Evolutionary conservation across 2,329 filamentous ascomycete genomes (phyloP).

Genomic region (Aspergillus unguis): DNA sequence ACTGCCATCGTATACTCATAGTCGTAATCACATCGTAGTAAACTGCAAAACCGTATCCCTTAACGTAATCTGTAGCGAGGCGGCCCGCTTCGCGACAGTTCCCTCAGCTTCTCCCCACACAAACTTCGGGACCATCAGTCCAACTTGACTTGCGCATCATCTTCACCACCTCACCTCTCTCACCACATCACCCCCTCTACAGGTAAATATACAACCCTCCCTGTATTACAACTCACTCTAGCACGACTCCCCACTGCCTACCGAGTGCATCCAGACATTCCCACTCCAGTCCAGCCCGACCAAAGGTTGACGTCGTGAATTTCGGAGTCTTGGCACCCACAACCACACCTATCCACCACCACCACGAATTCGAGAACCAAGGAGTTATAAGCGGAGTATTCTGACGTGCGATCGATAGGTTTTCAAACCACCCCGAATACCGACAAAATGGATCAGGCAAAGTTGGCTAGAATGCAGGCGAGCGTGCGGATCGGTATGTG

Average conservation of each 20-base stretch:
- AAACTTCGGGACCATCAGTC: slow-evolving; percentile 14
- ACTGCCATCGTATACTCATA: not conserved
- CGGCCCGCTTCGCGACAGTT: slow-evolving; percentile 14
- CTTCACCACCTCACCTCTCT: slow-evolving; percentile 11
- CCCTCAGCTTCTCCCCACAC: slow-evolving; percentile 15
- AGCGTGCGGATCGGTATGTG: slow-evolving; percentile 69
- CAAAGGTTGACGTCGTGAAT: slow-evolving; percentile 12
- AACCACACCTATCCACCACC: slow-evolving; percentile 13
- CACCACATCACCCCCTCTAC: slow-evolving; percentile 11
- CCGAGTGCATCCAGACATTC: too few species aligned
- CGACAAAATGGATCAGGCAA: slow-evolving; percentile 62
- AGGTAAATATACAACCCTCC: not conserved
- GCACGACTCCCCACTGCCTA: not conserved
- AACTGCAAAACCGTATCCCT: not conserved
- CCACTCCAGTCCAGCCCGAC: not conserved
- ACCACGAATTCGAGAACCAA: slow-evolving; percentile 9
- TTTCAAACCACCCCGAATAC: slow-evolving; percentile 21
- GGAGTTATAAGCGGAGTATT: not conserved
- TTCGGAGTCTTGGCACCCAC: slow-evolving; percentile 13
- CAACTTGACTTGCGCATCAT: slow-evolving; percentile 21
- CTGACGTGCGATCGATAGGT: slow-evolving; percentile 18
- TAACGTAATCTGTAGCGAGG: slow-evolving; percentile 9
- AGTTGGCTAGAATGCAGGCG: slow-evolving; percentile 64
- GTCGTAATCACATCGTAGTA: slow-evolving; percentile 4
- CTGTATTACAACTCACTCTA: not conserved